Conservation (phyloP, 306 rosid genomes). For the Cucurbita pepo region DNA sequence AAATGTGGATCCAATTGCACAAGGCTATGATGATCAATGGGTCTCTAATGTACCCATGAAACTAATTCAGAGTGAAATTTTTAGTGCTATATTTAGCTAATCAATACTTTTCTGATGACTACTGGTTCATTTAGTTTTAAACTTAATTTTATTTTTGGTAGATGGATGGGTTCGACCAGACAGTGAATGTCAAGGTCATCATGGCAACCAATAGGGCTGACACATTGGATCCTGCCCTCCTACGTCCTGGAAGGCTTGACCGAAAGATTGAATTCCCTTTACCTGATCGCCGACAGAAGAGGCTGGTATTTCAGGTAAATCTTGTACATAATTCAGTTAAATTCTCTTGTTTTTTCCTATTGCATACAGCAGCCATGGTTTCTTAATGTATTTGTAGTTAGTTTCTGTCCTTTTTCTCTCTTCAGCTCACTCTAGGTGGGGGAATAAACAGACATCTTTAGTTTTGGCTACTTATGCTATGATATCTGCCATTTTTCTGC, state of each 20-base stretch:
- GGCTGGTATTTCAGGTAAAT: conserved; percentile 94
- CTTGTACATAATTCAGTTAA: background rate
- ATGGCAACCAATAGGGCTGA: conserved; percentile 99
- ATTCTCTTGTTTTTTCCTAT: background rate
- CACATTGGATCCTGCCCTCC: conserved; percentile 92
- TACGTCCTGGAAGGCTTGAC: conserved; percentile 98
- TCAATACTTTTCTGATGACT: background rate
- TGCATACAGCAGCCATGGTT: background rate
- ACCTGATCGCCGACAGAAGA: conserved; percentile 93
- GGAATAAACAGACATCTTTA: background rate
- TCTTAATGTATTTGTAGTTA: background rate
- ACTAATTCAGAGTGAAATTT: background rate
- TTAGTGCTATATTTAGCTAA: background rate
- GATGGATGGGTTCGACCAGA: conserved; percentile 99
- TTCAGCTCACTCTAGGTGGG: background rate
- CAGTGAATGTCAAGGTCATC: conserved; percentile 94
- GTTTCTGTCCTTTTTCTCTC: background rate
- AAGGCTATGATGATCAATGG: background rate
- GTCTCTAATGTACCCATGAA: background rate
- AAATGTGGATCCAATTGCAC: background rate
- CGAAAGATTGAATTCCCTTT: conserved; percentile 93
- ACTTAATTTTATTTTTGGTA: conserved; percentile 13
- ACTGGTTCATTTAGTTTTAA: background rate
- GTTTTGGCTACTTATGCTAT: background rate
- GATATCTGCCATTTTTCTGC: background rate